These are phyloP conservation scores for Diaporthe citri DNA, from an alignment of 2,329 filamentous ascomycete genomes.

Conservation along the genomic window DNA sequence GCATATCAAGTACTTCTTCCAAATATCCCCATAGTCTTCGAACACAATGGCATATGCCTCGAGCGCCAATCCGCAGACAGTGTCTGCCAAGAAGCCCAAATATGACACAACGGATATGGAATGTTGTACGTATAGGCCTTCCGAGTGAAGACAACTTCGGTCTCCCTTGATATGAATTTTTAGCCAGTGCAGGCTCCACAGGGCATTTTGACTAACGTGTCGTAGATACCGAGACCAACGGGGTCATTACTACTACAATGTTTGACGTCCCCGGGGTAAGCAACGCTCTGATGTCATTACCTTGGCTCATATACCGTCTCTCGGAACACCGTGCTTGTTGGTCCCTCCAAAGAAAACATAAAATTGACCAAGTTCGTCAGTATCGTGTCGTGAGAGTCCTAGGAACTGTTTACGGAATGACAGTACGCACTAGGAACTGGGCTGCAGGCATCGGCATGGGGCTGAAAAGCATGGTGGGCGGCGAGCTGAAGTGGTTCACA, in stretches of 20 bases:
- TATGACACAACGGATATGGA: slow-evolving; percentile 55
- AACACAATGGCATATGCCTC: slow-evolving; percentile 12
- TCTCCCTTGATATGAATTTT: background rate
- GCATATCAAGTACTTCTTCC: background rate
- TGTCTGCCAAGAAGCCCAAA: slow-evolving; percentile 40
- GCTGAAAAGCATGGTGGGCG: slow-evolving; percentile 68
- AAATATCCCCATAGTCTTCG: background rate
- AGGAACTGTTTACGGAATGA: slow-evolving; percentile 62
- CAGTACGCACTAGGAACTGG: slow-evolving; percentile 65
- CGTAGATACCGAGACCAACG: slow-evolving; percentile 67
- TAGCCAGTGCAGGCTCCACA: background rate
- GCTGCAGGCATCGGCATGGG: slow-evolving; percentile 68
- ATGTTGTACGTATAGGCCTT: slow-evolving; percentile 53
- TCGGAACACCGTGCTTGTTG: background rate
- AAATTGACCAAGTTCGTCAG: background rate
- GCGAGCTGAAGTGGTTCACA: slow-evolving; percentile 71
- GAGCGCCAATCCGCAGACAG: slow-evolving; percentile 6
- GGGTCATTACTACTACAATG: slow-evolving; percentile 73
- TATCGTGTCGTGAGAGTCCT: slow-evolving; percentile 67
- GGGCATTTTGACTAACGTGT: background rate
- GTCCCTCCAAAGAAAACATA: background rate
- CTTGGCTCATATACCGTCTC: background rate
- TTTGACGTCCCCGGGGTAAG: slow-evolving; percentile 68
- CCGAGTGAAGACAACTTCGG: background rate
- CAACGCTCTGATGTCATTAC: background rate